Base-by-base conservation (phyloP, 352 stramenopile genomes). In the Thraustochytrium sp. region DNA sequence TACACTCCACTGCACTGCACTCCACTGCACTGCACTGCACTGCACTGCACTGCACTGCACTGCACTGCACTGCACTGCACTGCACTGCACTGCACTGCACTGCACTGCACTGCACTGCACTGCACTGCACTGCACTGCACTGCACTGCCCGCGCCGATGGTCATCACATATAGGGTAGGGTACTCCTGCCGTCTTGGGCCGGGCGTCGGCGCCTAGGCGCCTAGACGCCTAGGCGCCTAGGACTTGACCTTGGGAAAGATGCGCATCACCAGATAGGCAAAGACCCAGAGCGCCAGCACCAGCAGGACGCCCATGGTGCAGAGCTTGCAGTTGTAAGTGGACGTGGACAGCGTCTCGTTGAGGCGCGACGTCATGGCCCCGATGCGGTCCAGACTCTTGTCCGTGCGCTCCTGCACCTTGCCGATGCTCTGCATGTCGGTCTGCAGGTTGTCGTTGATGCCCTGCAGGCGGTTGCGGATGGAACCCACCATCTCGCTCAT, bases 201-300 rank as follows among this genome's bases (percentile, higher is more conserved):
- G n/a, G n/a, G n/a, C n/a, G n/a, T n/a, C n/a, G n/a, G 13, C 21
- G 51, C 51, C 31, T 59, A 4, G n/a, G 26, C 51, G 26, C 1
- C 16, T 4, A 16, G 21, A 13, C 26, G n/a, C 16, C 51, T 16
- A 5, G 51, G 8, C 18, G 0, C n/a, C 26, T 29, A 21, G 13
- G 16, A 65, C 59, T 44, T 72, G 40, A 63, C 68, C 49, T 80
- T 80, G 11, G 68, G 68, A 26, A 80, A 80, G 4, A 80, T 80
- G 31, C 68, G 68, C 68, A 80, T 80, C 16, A 80, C 68, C 18
- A 80, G 49, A 42, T 80, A 80, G 0, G 68, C 68, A 61, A 80
- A 53, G 16, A 80, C 53, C 68, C 68, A 80, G 9, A 80, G 68
- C 42, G 68, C 68, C 44, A 80, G 42, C 48, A 80, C 68, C 11